These are phyloP conservation scores for Phytophthora tentaculata DNA, from an alignment of 352 stramenopile genomes.

Conservation along the genomic window DNA sequence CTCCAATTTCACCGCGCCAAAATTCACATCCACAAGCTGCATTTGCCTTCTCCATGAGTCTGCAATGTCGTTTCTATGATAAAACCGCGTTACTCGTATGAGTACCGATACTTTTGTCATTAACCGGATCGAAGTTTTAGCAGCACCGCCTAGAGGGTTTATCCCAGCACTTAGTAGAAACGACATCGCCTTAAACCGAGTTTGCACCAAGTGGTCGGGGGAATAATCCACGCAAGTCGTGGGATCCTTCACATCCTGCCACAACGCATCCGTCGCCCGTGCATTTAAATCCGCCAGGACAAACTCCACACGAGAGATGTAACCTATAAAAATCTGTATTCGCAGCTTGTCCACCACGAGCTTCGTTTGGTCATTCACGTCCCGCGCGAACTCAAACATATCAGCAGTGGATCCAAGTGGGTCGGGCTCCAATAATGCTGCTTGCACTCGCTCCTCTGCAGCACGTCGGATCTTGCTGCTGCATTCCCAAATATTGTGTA, in stretches of 20 bases:
- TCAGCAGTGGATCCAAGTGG: slow-evolving; percentile 67
- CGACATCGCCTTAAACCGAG: slow-evolving; percentile 69
- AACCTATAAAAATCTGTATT: slow-evolving; percentile 57
- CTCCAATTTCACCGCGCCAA: slow-evolving; percentile 55
- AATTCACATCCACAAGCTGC: slow-evolving; percentile 62
- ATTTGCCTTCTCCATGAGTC: slow-evolving; percentile 60
- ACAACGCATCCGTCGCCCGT: slow-evolving; percentile 67
- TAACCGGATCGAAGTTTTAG: slow-evolving; percentile 23
- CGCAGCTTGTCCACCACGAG: slow-evolving; percentile 57
- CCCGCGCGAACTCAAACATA: slow-evolving; percentile 61
- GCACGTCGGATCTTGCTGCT: slow-evolving; percentile 45
- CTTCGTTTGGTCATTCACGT: slow-evolving; percentile 60
- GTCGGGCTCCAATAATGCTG: slow-evolving; percentile 55
- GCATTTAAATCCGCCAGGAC: slow-evolving; percentile 52
- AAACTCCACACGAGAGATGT: slow-evolving; percentile 43
- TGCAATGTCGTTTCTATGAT: slow-evolving; percentile 43
- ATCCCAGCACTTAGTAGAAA: slow-evolving; percentile 54
- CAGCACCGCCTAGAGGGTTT: slow-evolving; percentile 4
- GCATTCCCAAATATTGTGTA: slow-evolving; percentile 57
- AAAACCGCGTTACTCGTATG: slow-evolving; percentile 64
- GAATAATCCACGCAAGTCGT: slow-evolving; percentile 63
- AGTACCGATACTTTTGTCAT: slow-evolving; percentile 54
- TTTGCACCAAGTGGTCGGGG: slow-evolving; percentile 66
- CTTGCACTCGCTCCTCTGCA: slow-evolving; percentile 38
- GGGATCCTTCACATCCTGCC: slow-evolving; percentile 72